A percentile compares a stretch with the other conserved stretches of the same genome.
phyloP scores from a whole-genome alignment of 2,329 filamentous ascomycete genomes.

The Proliferodiscus dingleyae region DNA sequence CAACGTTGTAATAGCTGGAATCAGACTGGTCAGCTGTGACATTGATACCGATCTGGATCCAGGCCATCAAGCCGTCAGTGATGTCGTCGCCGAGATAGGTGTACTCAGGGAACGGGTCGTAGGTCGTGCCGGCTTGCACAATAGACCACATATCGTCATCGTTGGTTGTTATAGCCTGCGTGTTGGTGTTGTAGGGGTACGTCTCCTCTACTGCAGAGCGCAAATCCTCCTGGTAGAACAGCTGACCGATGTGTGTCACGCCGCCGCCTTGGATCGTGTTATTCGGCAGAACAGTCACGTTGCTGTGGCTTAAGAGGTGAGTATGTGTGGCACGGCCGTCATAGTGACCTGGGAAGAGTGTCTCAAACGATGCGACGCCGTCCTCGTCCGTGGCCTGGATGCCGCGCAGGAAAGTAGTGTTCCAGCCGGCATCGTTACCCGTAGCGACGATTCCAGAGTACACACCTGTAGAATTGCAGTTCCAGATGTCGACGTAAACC shows the following conservation, averaged over 20 bases:
- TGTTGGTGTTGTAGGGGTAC: constrained; percentile 40
- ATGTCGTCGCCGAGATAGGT: constrained; percentile 45
- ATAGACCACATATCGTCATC: constrained; percentile 40
- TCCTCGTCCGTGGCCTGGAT: constrained; percentile 37
- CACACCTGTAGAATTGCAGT: constrained; percentile 37
- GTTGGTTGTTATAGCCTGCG: constrained; percentile 41
- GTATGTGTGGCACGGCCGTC: constrained; percentile 32
- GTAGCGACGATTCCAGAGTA: constrained; percentile 32
- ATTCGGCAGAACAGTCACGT: constrained; percentile 26
- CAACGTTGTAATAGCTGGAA: constrained; percentile 14
- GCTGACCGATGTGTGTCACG: constrained; percentile 51
- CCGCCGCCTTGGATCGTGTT: constrained; percentile 43
- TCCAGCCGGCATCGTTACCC: constrained; percentile 24
- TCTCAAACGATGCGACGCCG: constrained; percentile 38
- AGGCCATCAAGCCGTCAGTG: constrained; percentile 43
- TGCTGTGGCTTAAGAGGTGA: constrained; percentile 38
- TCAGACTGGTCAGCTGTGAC: constrained; percentile 25
- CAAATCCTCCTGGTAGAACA: constrained; percentile 55
- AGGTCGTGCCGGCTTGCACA: constrained; percentile 41
- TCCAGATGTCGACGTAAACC: constrained; percentile 37
- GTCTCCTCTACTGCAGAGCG: constrained; percentile 41
- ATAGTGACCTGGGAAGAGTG: constrained; percentile 43
- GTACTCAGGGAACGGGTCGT: constrained; percentile 50
- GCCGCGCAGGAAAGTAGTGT: constrained; percentile 35
- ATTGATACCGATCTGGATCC: constrained; percentile 45